phyloP scores from a whole-genome alignment of 2,329 filamentous ascomycete species.

The Diaporthe vexans region DNA sequence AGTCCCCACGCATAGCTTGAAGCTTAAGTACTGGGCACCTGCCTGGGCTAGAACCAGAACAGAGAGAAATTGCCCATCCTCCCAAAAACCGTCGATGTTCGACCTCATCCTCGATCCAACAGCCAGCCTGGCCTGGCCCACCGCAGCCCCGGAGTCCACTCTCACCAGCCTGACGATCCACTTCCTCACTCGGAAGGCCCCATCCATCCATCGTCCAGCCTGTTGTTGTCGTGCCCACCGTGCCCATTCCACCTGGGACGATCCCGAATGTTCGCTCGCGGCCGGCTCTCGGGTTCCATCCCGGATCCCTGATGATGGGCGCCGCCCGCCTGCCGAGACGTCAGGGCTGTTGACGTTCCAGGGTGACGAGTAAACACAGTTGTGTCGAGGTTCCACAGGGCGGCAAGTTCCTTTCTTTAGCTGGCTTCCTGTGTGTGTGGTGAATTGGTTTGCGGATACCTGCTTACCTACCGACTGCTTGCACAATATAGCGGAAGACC shows the following conservation, averaged over 20 bases:
- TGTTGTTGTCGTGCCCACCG: neutral
- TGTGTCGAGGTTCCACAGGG: too few relatives aligned
- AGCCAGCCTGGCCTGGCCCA: neutral
- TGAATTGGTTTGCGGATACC: too few relatives aligned
- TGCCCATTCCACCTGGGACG: neutral
- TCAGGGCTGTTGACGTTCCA: neutral
- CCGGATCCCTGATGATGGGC: neutral
- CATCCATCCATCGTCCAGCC: neutral
- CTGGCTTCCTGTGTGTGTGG: too few relatives aligned
- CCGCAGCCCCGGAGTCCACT: constrained; percentile 6
- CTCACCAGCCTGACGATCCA: constrained; percentile 10
- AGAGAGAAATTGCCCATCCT: too few relatives aligned
- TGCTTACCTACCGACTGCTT: too few relatives aligned
- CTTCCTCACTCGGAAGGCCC: neutral
- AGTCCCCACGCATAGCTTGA: too few relatives aligned
- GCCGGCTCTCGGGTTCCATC: too few relatives aligned
- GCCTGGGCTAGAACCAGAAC: too few relatives aligned
- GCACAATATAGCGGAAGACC: too few relatives aligned
- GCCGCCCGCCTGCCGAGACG: neutral
- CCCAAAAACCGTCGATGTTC: neutral
- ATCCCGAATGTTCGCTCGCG: constrained; percentile 9
- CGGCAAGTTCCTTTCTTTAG: too few relatives aligned
- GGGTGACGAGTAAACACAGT: too few relatives aligned
- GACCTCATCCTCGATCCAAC: neutral
- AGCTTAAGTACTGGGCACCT: too few relatives aligned